Conservation (phyloP, 306 rosid genomes). For the Quercus parvula region DNA sequence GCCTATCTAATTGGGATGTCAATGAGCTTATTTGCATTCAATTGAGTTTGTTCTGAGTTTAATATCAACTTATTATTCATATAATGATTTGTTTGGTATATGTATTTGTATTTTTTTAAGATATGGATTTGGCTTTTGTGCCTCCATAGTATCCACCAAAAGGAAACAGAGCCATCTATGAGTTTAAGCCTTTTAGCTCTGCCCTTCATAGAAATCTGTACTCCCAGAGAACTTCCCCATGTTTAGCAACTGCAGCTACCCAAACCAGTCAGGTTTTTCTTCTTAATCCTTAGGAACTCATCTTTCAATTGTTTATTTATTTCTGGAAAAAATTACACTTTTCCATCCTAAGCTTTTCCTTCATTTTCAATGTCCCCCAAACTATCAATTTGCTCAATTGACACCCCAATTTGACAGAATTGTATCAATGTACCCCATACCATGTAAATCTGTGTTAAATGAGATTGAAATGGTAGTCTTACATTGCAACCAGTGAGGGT, state of each 20-base stretch:
- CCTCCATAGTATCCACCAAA: constrained; percentile 20
- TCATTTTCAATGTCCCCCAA: not conserved
- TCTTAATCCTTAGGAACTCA: not conserved
- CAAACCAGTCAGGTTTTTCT: constrained; percentile 41
- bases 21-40: not conserved
- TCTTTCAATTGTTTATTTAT: not conserved
- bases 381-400: too few relatives aligned
- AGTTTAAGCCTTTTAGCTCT: constrained; percentile 21
- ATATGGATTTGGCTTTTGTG: constrained; percentile 42
- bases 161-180: constrained; percentile 24
- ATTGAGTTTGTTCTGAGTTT: not conserved
- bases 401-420: too few relatives aligned
- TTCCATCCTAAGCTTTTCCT: not conserved
- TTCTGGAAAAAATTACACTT: too few relatives aligned
- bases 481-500: too few relatives aligned
- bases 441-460: too few relatives aligned
- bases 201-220: constrained; percentile 12
- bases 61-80: not conserved
- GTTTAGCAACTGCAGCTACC: constrained; percentile 26
- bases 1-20: not conserved
- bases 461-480: too few relatives aligned
- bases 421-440: too few relatives aligned
- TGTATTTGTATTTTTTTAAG: not conserved
- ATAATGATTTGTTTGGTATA: not conserved
- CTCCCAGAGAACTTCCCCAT: constrained; percentile 16